A percentile compares a stretch with the other conserved stretches of the same genome.
Evolutionary conservation across 495 filamentous ascomycete species (phyloP).

Genomic region (Aspergillus heteromorphus): DNA sequence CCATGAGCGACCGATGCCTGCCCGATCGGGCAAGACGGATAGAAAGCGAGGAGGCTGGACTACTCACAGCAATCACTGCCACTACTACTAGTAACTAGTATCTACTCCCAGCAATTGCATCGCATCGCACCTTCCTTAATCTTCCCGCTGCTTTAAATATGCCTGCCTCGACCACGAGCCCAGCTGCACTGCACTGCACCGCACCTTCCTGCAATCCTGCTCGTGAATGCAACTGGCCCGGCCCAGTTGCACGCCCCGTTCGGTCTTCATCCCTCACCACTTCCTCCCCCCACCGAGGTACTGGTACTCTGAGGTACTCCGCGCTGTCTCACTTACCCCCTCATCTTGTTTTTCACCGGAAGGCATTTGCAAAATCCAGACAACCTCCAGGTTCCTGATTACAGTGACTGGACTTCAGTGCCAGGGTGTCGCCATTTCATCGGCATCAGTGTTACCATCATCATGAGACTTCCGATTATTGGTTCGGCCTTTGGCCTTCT

Average conservation of each 20-base stretch:
- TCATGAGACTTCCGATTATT: constrained; percentile 26
- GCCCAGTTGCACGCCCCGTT: neutral
- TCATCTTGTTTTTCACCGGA: neutral
- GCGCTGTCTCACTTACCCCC: neutral
- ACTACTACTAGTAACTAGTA: too few relatives aligned
- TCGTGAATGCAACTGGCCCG: neutral
- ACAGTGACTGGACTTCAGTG: neutral
- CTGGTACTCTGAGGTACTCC: neutral
- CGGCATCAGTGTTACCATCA: neutral
- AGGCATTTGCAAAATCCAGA: neutral
- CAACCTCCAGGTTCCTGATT: neutral
- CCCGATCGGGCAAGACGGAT: constrained; percentile 10
- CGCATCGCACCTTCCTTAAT: neutral
- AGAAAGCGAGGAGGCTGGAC: constrained; percentile 17
- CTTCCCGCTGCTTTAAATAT: constrained; percentile 6
- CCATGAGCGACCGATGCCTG: neutral
- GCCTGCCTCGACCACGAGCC: neutral
- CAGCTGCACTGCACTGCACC: constrained; percentile 9
- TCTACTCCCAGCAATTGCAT: too few relatives aligned
- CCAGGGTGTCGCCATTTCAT: neutral
- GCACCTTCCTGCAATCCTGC: too few relatives aligned
- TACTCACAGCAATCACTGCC: constrained; percentile 1
- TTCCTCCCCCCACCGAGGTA: neutral
- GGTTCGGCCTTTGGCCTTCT: constrained; percentile 25
- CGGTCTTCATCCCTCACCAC: neutral